Percentiles rank a stretch among this genome's conserved stretches.
phyloP scores from a whole-genome alignment of 169 alveolate species.

The Cryptosporidium ubiquitum region DNA sequence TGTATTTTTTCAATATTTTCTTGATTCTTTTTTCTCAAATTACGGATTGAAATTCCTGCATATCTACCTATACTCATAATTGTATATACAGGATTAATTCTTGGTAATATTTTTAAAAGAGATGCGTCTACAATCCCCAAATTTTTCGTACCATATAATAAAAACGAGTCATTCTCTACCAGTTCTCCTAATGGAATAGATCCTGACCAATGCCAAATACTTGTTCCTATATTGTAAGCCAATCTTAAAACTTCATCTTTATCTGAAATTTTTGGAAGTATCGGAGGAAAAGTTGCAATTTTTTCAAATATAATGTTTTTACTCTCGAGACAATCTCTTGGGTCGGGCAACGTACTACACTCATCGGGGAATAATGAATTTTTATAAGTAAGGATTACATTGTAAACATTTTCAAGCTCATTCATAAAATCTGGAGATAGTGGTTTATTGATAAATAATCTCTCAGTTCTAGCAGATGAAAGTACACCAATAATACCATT shows the following conservation, averaged over 20 bases:
- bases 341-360: not conserved
- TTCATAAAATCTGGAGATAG: conserved; percentile 43
- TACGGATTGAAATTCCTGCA: conserved; percentile 63
- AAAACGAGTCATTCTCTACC: conserved; percentile 59
- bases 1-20: not conserved
- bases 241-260: conserved; percentile 35
- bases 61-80: conserved; percentile 62
- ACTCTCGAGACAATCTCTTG: conserved; percentile 14
- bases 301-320: conserved; percentile 41
- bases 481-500: conserved; percentile 60
- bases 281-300: conserved; percentile 75
- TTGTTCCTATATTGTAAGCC: conserved; percentile 63
- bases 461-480: conserved; percentile 52
- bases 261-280: conserved; percentile 57
- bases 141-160: conserved; percentile 38
- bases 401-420: conserved; percentile 56
- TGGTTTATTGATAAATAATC: conserved; percentile 23
- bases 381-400: conserved; percentile 7
- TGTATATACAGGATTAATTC: conserved; percentile 47
- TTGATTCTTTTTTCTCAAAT: not conserved
- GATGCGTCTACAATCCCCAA: conserved; percentile 68
- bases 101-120: conserved; percentile 44
- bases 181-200: conserved; percentile 62
- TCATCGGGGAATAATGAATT: conserved; percentile 30
- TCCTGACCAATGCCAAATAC: conserved; percentile 75